Evolutionary conservation across 345 rosid genomes (phyloP), one percentile per base, ranked within the genome.

Genomic region (Hevea brasiliensis): DNA sequence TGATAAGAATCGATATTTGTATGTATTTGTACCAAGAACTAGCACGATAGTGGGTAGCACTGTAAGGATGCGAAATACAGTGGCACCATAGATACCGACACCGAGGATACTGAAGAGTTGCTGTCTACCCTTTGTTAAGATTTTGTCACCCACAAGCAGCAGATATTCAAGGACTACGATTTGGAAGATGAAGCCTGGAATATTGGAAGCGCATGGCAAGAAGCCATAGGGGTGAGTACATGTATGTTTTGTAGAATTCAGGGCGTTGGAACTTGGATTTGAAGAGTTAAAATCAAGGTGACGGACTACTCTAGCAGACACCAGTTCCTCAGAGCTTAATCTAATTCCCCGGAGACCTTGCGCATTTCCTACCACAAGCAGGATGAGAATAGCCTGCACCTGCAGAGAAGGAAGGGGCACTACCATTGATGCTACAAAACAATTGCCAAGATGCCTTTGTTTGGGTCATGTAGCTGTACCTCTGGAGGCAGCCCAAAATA

Each of bases 161-260:
- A 72, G 50, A n/a, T 12, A 72, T 26, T 72, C 75, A 48, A 61
- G 60, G 14, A 35, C 4, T 7, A 61, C 35, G 14, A 72, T 61
- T 24, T 61, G 60, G 60, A 72, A 61, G 23, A 72, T 48, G 61
- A 12, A 61, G 68, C 75, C 75, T 13, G 68, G 75, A 72, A 51
- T 11, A 3, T 61, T 72, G 23, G 65, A 35, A 4, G 75, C 68
- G 3, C 75, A 72, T n/a, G 75, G 75, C 48, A 72, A 41, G 75
- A 72, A 72, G 8, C 51, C 47, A 32, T 72, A 72, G 68, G 35
- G 21, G n/a, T 61, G 75, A 53, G 12, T 5, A 35, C 68, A 72
- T 13, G 56, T 18, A 35, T 21, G 41, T 21, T 35, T 3, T 7
- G 68, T 47, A 35, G 68, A 61, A 51, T 72, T 50, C 10, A 48